Evolutionary conservation across 345 rosid species (phyloP).

Genomic region (Pseudoturritis turrita): DNA sequence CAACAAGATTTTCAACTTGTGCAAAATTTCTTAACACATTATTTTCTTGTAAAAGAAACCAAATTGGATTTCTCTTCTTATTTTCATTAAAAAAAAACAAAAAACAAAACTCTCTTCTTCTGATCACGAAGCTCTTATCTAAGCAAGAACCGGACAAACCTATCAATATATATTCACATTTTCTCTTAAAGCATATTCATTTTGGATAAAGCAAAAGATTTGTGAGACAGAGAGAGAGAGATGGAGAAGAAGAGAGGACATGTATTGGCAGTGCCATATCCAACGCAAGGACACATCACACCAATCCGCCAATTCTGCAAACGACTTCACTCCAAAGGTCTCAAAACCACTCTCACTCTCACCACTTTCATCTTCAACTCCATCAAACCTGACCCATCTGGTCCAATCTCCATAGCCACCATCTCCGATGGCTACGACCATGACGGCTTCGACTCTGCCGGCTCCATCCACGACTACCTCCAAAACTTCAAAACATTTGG

Average conservation of each 20-base stretch:
- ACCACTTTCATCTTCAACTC: slow-evolving; percentile 34
- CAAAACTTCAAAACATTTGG: slow-evolving; percentile 35
- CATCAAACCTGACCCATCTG: slow-evolving; percentile 23
- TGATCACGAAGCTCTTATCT: slow-evolving; percentile 12
- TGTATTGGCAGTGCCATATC: slow-evolving; percentile 35
- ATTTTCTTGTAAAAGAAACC: too few species aligned
- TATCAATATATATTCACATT: background rate
- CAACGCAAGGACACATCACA: slow-evolving; percentile 50
- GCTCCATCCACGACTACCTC: slow-evolving; percentile 33
- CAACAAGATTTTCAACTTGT: too few species aligned
- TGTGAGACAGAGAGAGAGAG: background rate
- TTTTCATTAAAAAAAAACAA: too few species aligned
- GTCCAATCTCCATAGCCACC: slow-evolving; percentile 12
- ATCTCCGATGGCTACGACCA: slow-evolving; percentile 14
- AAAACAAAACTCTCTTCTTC: background rate
- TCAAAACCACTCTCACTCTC: slow-evolving; percentile 37
- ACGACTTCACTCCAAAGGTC: slow-evolving; percentile 45
- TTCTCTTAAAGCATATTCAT: background rate
- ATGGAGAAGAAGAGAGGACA: slow-evolving; percentile 26
- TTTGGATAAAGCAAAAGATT: background rate
- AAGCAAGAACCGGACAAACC: background rate
- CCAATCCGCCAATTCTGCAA: slow-evolving; percentile 54
- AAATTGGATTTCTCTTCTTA: too few species aligned
- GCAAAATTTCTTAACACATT: too few species aligned
- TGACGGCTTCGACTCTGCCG: background rate